Conservation (phyloP, 2,329 filamentous ascomycete genomes). For the Tolypocladium pustulatum region DNA sequence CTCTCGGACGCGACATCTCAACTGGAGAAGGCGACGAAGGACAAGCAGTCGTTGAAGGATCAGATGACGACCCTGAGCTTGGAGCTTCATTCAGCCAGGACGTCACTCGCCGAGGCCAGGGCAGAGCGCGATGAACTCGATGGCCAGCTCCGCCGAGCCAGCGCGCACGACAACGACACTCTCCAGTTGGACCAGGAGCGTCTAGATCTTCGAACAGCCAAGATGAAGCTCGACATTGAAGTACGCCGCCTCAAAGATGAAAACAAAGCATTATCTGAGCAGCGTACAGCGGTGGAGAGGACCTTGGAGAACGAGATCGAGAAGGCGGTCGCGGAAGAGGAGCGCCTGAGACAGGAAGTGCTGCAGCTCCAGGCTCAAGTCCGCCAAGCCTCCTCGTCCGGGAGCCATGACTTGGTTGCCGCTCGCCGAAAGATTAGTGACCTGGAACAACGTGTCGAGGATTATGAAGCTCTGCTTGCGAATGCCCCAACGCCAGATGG, state of each 20-base stretch:
- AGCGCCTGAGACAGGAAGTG: slow-evolving; percentile 46
- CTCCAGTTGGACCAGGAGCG: slow-evolving; percentile 58
- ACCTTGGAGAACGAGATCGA: slow-evolving; percentile 57
- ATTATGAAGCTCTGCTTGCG: slow-evolving; percentile 37
- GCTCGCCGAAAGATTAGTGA: slow-evolving; percentile 54
- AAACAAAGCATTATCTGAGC: slow-evolving; percentile 43
- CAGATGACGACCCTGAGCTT: slow-evolving; percentile 47
- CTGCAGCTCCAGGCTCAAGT: slow-evolving; percentile 37
- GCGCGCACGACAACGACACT: slow-evolving; percentile 46
- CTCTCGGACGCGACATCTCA: slow-evolving; percentile 49
- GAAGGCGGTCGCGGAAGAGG: slow-evolving; percentile 55
- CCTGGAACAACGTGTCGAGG: slow-evolving; percentile 50
- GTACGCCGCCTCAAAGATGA: slow-evolving; percentile 55
- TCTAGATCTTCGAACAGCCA: slow-evolving; percentile 56
- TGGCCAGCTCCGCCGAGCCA: slow-evolving; percentile 44
- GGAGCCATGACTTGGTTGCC: slow-evolving; percentile 42
- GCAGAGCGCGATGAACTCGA: slow-evolving; percentile 59
- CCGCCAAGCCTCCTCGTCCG: slow-evolving; percentile 34
- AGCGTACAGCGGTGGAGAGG: slow-evolving; percentile 48
- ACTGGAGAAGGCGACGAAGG: slow-evolving; percentile 43
- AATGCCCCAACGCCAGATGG: slow-evolving; percentile 20
- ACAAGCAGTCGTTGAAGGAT: slow-evolving; percentile 54
- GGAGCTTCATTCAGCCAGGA: slow-evolving; percentile 48
- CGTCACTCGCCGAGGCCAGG: slow-evolving; percentile 45
- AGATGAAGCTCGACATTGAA: slow-evolving; percentile 57